Conservation (phyloP, 1,139 yeast species). For the Hemisphaericaspora lyxosophila region DNA sequence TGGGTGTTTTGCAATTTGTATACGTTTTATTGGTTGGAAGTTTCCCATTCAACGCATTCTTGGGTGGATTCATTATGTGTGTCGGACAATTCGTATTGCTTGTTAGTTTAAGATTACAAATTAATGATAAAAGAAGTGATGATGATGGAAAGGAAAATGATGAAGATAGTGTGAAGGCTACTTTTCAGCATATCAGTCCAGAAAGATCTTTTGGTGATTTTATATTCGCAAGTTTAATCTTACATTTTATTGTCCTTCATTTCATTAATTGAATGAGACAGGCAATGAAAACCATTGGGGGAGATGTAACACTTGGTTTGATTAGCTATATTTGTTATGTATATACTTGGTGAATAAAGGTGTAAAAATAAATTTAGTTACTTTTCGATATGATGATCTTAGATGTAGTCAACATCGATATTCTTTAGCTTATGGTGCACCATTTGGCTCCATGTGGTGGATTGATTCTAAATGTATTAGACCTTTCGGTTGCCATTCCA, state of each 20-base stretch:
- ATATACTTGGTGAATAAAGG: too few species aligned
- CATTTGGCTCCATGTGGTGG: too few species aligned
- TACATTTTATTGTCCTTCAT: constrained; percentile 88
- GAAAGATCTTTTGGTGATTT: constrained; percentile 89
- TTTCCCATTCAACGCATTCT: constrained; percentile 95
- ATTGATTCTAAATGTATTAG: too few species aligned
- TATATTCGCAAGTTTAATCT: constrained; percentile 78
- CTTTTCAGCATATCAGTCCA: constrained; percentile 58
- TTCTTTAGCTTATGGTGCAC: too few species aligned
- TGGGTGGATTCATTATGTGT: constrained; percentile 88
- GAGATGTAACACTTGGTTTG: too few species aligned
- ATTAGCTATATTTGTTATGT: too few species aligned
- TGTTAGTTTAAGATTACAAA: constrained; percentile 76
- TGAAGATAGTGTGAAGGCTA: constrained; percentile 16
- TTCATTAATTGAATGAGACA: constrained; percentile 68
- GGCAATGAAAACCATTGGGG: neutral
- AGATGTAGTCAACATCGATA: too few species aligned
- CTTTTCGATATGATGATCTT: too few species aligned
- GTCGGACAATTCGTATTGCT: constrained; percentile 95
- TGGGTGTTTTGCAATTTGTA: constrained; percentile 76
- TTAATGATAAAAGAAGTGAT: constrained; percentile 19
- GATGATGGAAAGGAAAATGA: constrained; percentile 8
- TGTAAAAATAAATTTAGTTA: too few species aligned
- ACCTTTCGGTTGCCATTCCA: too few species aligned
- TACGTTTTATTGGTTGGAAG: constrained; percentile 79